Evolutionary conservation across 2,329 filamentous ascomycete species (phyloP).

Genomic region (Samsoniella hepiali): DNA sequence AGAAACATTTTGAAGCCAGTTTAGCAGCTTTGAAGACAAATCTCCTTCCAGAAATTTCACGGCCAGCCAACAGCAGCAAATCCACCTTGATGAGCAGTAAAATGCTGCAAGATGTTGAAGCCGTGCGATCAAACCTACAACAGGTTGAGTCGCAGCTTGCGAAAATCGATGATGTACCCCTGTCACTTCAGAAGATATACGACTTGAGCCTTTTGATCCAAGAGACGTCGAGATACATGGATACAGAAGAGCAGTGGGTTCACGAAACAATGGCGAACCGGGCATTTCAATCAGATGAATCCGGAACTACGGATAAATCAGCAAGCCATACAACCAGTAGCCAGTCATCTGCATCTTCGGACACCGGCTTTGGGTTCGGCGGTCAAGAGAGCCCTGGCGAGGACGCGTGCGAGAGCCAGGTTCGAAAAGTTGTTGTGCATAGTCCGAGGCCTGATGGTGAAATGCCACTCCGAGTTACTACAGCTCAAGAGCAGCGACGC

Average conservation of each 20-base stretch:
- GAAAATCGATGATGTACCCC: slow-evolving; percentile 20
- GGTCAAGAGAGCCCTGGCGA: neutral
- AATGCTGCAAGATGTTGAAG: slow-evolving; percentile 12
- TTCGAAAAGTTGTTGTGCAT: slow-evolving; percentile 33
- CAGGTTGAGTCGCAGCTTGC: slow-evolving; percentile 23
- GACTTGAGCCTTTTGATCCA: slow-evolving; percentile 29
- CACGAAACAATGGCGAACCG: slow-evolving; percentile 23
- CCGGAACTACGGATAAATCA: slow-evolving; percentile 8
- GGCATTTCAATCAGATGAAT: neutral
- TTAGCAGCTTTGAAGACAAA: neutral
- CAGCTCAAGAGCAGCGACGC: slow-evolving; percentile 36
- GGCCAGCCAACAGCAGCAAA: neutral
- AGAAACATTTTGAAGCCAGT: neutral
- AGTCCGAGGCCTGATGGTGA: slow-evolving; percentile 27
- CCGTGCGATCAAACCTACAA: slow-evolving; percentile 16
- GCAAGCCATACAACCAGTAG: slow-evolving; percentile 19
- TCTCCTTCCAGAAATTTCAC: neutral
- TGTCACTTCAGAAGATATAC: slow-evolving; percentile 27
- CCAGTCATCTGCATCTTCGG: neutral
- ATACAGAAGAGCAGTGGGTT: slow-evolving; percentile 31
- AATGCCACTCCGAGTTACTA: slow-evolving; percentile 30
- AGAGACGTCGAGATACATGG: slow-evolving; percentile 30
- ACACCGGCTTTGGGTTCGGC: too few species aligned
- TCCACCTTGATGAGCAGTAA: neutral
- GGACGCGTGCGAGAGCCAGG: neutral